These are phyloP conservation scores for Tulasnella sp. DNA, from an alignment of 768 basidiomycete genomes.

Conservation along the genomic window DNA sequence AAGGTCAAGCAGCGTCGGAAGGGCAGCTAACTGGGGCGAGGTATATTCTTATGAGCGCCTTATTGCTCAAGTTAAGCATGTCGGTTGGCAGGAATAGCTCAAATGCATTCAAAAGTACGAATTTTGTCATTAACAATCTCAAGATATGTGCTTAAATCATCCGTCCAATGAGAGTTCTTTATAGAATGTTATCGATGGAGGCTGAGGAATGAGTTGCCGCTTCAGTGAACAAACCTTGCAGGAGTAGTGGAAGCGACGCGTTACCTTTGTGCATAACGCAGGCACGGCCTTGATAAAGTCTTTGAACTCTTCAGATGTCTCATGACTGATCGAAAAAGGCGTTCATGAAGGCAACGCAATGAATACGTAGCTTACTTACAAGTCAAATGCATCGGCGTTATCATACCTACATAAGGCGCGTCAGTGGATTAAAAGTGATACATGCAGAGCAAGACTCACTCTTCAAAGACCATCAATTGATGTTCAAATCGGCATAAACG, in stretches of 20 bases:
- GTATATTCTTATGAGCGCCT: no score
- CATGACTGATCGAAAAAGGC: not conserved
- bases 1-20: no score
- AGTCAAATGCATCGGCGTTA: not conserved
- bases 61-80: no score
- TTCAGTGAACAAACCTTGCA: not conserved
- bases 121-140: no score
- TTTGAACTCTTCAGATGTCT: not conserved
- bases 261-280: no score
- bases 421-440: not conserved
- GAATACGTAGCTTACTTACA: not conserved
- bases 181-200: no score
- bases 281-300: not conserved
- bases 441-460: not conserved
- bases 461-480: constrained; percentile 3
- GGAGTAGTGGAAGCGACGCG: no score
- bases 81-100: no score
- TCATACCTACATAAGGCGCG: not conserved
- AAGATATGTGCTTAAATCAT: no score
- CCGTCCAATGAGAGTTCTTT: no score
- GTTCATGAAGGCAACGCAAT: not conserved
- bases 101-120: no score
- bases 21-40: no score
- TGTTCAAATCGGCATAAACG: not conserved
- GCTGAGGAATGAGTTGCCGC: not conserved